A percentile compares a stretch with the other conserved stretches of the same genome.
phyloP scores from a whole-genome alignment of 768 basidiomycete species.

The Boletellus ananiceps region DNA sequence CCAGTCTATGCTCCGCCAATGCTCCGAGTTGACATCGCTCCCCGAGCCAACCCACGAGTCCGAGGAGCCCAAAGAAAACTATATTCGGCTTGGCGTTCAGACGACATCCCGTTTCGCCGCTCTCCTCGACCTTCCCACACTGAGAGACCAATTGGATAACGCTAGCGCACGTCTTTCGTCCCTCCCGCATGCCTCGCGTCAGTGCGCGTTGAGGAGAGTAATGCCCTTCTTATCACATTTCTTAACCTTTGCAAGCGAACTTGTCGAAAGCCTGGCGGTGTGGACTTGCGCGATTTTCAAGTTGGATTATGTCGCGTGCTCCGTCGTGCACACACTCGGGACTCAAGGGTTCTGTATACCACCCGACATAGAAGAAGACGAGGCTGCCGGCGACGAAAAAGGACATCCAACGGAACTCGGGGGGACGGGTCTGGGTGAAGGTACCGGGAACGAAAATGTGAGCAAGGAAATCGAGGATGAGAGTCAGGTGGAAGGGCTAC shows the following conservation, averaged over 20 bases:
- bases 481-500: slow-evolving; percentile 91
- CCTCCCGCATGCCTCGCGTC: slow-evolving; percentile 30
- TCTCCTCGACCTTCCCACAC: slow-evolving; percentile 43
- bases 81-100: slow-evolving; percentile 46
- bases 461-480: slow-evolving; percentile 96
- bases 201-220: slow-evolving; percentile 39
- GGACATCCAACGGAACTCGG: slow-evolving; percentile 44
- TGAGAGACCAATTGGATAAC: slow-evolving; percentile 39
- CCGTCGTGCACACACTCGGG: slow-evolving; percentile 66
- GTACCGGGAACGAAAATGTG: slow-evolving; percentile 79
- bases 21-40: slow-evolving; percentile 22
- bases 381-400: slow-evolving; percentile 42
- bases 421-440: slow-evolving; percentile 87
- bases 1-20: slow-evolving; percentile 52
- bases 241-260: slow-evolving; percentile 48
- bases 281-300: slow-evolving; percentile 85
- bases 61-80: slow-evolving; percentile 41
- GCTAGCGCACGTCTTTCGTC: slow-evolving; percentile 39
- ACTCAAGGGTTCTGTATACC: slow-evolving; percentile 93
- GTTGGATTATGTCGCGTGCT: slow-evolving; percentile 71
- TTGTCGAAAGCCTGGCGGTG: slow-evolving; percentile 50
- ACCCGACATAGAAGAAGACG: slow-evolving; percentile 59
- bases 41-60: slow-evolving; percentile 13
- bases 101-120: slow-evolving; percentile 43
- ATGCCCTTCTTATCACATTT: slow-evolving; percentile 76